Base-by-base conservation (phyloP, 2,329 filamentous ascomycete species). In the Pseudocercospora fijiensis region DNA sequence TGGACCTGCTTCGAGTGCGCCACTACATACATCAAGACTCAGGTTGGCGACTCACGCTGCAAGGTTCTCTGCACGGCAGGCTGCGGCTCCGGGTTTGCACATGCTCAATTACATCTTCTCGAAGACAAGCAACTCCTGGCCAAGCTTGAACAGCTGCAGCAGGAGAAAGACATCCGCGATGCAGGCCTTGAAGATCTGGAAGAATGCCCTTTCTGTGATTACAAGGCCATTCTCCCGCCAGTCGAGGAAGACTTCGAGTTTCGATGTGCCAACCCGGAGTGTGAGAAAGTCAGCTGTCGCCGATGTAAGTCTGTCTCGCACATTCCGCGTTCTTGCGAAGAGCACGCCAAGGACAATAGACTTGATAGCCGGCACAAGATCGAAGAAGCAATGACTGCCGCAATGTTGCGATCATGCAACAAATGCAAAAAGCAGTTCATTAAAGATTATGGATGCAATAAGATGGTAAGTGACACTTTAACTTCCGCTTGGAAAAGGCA, bases 321-420 rank as follows among this genome's bases (percentile, higher is more conserved):
- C 71, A 82, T 91, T 10, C 91, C 91, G 0, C 82, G 85, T 65
- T 87, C 83, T 0, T 96, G 92, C 70, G 83, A 86, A 33, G 89
- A 95, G 72, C 72, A 71, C 28, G 83, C 82, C 41, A 83, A 83
- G 45, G 86, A 91, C 1, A 83, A 82, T 43, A 86, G 87, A 0
- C 73, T 87, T 7, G 83, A 83, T 3, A 81, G 85, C 18, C 85
- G 90, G 16, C 89, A 89, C 67, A 76, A 81, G 3, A 85, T 96
- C 28, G 92, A 96, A 75, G 91, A 96, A 74, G 91, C 91, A 20
- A 94, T 93, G 89, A 91, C 90, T 2, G 83, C 84, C 16, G 92
- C 92, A 1, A 72, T 96, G 69, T 89, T 96, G 60, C 85, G 92
- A 20, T 86, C 81, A 27, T 96, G 92, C 80, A 91, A 91, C 65